These are phyloP conservation scores for Tricholomella constricta DNA, from an alignment of 768 basidiomycete genomes.

Conservation along the genomic window DNA sequence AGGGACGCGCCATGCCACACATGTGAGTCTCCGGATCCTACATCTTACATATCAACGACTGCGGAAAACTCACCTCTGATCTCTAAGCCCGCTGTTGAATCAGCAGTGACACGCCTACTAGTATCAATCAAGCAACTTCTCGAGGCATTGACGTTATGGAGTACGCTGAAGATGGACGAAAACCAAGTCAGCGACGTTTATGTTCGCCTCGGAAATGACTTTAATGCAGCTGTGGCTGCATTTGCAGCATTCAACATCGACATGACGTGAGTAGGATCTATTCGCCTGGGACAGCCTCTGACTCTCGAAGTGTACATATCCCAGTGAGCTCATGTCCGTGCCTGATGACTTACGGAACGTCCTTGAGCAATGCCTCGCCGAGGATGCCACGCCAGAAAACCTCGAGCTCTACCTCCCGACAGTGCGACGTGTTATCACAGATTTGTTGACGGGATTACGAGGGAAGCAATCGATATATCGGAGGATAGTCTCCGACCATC, in stretches of 20 bases:
- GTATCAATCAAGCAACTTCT: constrained; percentile 96
- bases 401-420: constrained; percentile 88
- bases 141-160: constrained; percentile 87
- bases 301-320: constrained; percentile 7
- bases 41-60: constrained; percentile 1
- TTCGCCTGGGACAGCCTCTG: constrained; percentile 1
- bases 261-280: constrained; percentile 72
- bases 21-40: constrained; percentile 28
- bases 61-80: constrained; percentile 8
- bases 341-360: constrained; percentile 88
- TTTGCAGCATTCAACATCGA: constrained; percentile 85
- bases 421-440: constrained; percentile 91
- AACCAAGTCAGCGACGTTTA: constrained; percentile 93
- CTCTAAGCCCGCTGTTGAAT: constrained; percentile 77
- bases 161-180: constrained; percentile 69
- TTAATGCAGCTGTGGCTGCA: constrained; percentile 90
- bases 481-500: constrained; percentile 65
- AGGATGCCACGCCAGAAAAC: constrained; percentile 84
- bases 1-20: constrained; percentile 37
- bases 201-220: constrained; percentile 94
- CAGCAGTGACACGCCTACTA: constrained; percentile 87
- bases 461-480: constrained; percentile 89
- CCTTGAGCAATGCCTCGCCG: constrained; percentile 88
- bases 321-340: constrained; percentile 83
- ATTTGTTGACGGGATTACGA: constrained; percentile 90